These are phyloP conservation scores for Adansonia madagascariensis DNA, from an alignment of 441 rosid genomes.

Conservation along the genomic window DNA sequence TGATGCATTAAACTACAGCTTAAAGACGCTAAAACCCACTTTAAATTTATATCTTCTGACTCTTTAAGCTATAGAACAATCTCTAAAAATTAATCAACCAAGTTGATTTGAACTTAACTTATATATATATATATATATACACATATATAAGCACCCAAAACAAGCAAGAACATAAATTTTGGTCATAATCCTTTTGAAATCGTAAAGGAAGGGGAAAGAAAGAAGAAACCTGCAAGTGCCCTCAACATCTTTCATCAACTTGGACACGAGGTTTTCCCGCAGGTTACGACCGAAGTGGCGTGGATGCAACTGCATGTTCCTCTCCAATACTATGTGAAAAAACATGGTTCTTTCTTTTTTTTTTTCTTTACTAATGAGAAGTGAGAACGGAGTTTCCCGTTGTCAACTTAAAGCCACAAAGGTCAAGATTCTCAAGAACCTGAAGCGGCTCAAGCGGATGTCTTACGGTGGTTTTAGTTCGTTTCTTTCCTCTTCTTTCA, in stretches of 20 bases:
- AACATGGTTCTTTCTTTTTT: constrained; percentile 47
- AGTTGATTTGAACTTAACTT: not conserved
- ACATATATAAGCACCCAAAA: not conserved
- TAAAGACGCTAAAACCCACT: not conserved
- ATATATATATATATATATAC: too few species aligned
- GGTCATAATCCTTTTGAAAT: not conserved
- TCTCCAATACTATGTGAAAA: constrained; percentile 81
- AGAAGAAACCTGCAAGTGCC: constrained; percentile 84
- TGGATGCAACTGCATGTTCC: constrained; percentile 95
- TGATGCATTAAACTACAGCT: too few species aligned
- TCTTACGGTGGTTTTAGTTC: not conserved
- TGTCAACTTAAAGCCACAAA: too few species aligned
- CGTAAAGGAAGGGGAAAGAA: not conserved
- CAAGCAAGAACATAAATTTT: not conserved
- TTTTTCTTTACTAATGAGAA: not conserved
- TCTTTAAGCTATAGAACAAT: not conserved
- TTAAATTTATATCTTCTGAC: not conserved
- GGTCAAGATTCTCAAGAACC: not conserved
- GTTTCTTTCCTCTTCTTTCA: not conserved
- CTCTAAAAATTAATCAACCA: not conserved
- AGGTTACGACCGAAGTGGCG: constrained; percentile 86
- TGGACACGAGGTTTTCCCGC: constrained; percentile 83
- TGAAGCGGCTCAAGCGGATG: not conserved
- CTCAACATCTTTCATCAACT: constrained; percentile 95
- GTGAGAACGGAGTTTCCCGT: too few species aligned